Conservation (phyloP, 169 alveolate genomes). For the Toxoplasma gondii region DNA sequence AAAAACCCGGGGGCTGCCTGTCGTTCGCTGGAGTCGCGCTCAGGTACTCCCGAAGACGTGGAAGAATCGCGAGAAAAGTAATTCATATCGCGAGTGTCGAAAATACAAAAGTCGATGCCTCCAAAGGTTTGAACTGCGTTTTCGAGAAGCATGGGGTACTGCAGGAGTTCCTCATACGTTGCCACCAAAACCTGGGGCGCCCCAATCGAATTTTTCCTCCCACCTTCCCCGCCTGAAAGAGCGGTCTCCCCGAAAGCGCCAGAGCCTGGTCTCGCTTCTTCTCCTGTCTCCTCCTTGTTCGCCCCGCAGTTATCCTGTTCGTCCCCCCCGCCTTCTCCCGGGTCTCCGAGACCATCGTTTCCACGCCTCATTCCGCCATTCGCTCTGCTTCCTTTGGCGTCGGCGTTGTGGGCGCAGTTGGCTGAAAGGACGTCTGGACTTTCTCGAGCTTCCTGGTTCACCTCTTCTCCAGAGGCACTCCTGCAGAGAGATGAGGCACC, state of each 20-base stretch:
- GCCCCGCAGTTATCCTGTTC: too few relatives aligned
- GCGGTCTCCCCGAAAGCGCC: neutral
- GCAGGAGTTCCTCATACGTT: conserved; percentile 7
- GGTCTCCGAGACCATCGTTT: too few relatives aligned
- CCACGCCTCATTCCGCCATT: too few relatives aligned
- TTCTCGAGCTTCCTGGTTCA: too few relatives aligned
- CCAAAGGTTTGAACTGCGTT: neutral
- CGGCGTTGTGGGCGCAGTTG: too few relatives aligned
- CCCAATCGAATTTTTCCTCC: neutral
- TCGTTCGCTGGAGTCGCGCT: too few relatives aligned
- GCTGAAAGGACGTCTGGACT: too few relatives aligned
- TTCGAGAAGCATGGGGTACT: neutral
- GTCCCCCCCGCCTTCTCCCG: too few relatives aligned
- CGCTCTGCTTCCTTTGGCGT: too few relatives aligned
- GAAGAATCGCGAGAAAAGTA: neutral
- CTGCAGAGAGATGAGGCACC: neutral
- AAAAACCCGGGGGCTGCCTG: too few relatives aligned
- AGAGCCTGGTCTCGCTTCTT: neutral
- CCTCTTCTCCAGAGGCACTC: neutral
- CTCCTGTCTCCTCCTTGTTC: neutral
- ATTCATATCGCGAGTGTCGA: neutral
- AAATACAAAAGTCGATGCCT: neutral
- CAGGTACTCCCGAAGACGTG: too few relatives aligned
- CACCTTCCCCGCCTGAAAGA: neutral
- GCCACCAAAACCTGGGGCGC: neutral